Base-by-base conservation (phyloP, 2,329 filamentous ascomycete genomes). In the Colletotrichum agaves region DNA sequence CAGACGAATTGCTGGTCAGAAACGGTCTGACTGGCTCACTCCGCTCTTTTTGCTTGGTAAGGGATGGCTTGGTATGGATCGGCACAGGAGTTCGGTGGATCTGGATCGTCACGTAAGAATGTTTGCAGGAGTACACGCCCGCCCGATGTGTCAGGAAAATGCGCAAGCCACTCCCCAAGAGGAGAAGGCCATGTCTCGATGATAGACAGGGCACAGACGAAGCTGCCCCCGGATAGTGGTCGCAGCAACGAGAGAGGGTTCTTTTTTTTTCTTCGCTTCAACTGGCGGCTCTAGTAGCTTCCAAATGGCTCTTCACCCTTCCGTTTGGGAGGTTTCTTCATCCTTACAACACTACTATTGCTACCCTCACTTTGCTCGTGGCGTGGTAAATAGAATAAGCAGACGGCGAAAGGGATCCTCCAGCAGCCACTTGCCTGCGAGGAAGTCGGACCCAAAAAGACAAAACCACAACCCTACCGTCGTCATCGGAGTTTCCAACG, bases 91-190 rank as follows among this genome's bases (percentile, higher is more conserved):
- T 69, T 62, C 50, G 56, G 66, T 62, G 63, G 66, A 69, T 69
- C 52, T 69, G 65, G 61, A 59, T 63, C 57, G 66, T 66, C 56
- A 69, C 67, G 62, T 66, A 69, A 69, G 66, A 69, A 69, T 69
- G 62, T 62, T 69, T 69, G 50, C 66, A 67, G 63, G 66, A 61
- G 63, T 67, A 67, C 37, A 62, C 66, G 49, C 66, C 63, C 63
- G 11, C 56, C 56, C 63, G 33, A 69, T 47, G 66, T 66, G 66
- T 61, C 57, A 69, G 57, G 66, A 69, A 69, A 60, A 69, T 62
- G 63, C 66, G 50, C 62, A 66, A 69, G 56, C 63, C 63, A 66
- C 66, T 69, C 56, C 66, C 50, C 23, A 35, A 37, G 61, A 60
- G 65, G 65, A 68, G 53, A 39, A 50, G 65, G 65, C 19, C 65